Conservation (phyloP, 1,284 basidiomycete species). For the Moesziomyces sp. region DNA sequence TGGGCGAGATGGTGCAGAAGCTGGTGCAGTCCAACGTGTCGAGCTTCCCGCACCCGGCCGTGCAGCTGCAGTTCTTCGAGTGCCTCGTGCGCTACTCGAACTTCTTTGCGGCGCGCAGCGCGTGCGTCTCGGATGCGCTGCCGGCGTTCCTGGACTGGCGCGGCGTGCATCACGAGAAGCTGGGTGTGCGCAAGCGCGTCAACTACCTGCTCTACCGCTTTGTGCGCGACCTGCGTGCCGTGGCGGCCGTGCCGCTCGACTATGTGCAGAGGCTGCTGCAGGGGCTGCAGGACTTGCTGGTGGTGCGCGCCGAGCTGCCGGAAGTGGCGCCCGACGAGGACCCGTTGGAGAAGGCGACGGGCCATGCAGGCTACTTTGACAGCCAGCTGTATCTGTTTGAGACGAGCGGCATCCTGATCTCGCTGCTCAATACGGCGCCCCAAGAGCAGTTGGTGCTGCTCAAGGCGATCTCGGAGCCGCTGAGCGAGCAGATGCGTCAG, state of each 20-base stretch:
- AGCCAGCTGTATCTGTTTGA: conserved; percentile 96
- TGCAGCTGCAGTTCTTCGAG: conserved; percentile 94
- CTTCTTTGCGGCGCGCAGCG: conserved; percentile 90
- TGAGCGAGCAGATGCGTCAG: conserved; percentile 80
- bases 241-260: conserved; percentile 80
- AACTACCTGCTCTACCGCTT: conserved; percentile 95
- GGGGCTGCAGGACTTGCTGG: conserved; percentile 70
- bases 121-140: conserved; percentile 75
- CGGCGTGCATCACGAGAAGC: conserved; percentile 84
- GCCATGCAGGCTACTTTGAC: conserved; percentile 80
- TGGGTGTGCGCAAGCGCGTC: conserved; percentile 79
- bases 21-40: conserved; percentile 86
- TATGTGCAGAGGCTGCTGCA: conserved; percentile 72
- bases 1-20: conserved; percentile 88
- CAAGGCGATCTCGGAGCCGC: conserved; percentile 79
- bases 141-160: conserved; percentile 90
- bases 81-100: conserved; percentile 90
- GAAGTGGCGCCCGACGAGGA: conserved; percentile 74
- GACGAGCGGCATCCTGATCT: conserved; percentile 85
- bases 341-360: conserved; percentile 80
- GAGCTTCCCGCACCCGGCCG: conserved; percentile 84
- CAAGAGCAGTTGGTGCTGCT: conserved; percentile 78
- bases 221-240: conserved; percentile 78
- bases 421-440: conserved; percentile 76
- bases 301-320: conserved; percentile 70